These are phyloP conservation scores for Microdochium bolleyi DNA, from an alignment of 2,329 filamentous ascomycete species.

Conservation along the genomic window DNA sequence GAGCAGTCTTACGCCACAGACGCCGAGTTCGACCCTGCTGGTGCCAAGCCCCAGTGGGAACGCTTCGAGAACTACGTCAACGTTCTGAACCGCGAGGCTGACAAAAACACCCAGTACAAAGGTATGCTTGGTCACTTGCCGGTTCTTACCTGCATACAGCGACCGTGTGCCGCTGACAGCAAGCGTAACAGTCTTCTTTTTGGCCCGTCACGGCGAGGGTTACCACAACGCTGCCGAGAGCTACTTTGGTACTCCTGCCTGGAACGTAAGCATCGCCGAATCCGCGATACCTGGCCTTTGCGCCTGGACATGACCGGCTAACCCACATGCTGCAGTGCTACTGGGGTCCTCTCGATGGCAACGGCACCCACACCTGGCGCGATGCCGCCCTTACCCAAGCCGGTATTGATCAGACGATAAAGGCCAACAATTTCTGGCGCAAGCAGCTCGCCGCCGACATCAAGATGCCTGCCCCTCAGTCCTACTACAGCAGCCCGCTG, in stretches of 20 bases:
- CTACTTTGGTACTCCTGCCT: constrained; percentile 60
- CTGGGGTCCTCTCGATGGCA: constrained; percentile 57
- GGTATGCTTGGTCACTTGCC: constrained; percentile 6
- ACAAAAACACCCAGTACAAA: constrained; percentile 49
- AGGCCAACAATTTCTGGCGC: constrained; percentile 52
- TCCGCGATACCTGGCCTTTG: constrained; percentile 1
- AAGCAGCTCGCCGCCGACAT: constrained; percentile 36
- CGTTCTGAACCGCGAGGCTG: constrained; percentile 38
- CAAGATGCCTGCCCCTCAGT: constrained; percentile 53
- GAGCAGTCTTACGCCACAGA: constrained; percentile 54
- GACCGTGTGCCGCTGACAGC: not conserved
- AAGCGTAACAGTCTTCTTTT: constrained; percentile 42
- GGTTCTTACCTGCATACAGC: not conserved
- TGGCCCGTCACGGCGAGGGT: constrained; percentile 65
- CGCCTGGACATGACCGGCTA: not conserved
- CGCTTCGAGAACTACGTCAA: constrained; percentile 52
- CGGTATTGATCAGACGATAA: constrained; percentile 48
- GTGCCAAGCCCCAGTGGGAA: constrained; percentile 52
- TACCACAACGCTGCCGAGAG: constrained; percentile 55
- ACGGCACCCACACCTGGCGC: constrained; percentile 53
- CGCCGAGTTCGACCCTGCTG: constrained; percentile 24
- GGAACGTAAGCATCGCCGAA: constrained; percentile 44
- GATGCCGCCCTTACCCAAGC: constrained; percentile 53
- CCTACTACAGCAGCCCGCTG: constrained; percentile 59
- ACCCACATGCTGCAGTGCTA: constrained; percentile 39